These are phyloP conservation scores for Massariosphaeria phaeospora DNA, from an alignment of 495 filamentous ascomycete genomes.

Conservation along the genomic window DNA sequence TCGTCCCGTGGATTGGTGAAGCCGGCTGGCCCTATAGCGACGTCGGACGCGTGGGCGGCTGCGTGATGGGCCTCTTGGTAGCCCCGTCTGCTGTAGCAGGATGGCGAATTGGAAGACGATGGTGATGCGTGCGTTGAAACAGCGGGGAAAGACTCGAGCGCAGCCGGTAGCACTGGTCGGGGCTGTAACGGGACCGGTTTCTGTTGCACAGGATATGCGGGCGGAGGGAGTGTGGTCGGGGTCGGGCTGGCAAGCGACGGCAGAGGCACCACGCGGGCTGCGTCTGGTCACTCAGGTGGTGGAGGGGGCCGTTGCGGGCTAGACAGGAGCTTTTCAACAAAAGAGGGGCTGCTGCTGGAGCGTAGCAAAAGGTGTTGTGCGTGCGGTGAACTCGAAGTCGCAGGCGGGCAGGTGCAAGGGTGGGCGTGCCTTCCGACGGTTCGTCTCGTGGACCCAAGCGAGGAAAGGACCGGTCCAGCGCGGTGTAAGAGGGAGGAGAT, in stretches of 20 bases:
- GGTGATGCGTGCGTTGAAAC: slow-evolving; percentile 29
- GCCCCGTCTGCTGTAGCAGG: slow-evolving; percentile 20
- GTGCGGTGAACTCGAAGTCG: background rate
- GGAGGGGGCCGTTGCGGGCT: no score
- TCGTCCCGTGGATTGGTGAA: slow-evolving; percentile 15
- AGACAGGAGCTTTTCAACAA: no score
- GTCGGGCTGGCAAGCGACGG: slow-evolving; percentile 5
- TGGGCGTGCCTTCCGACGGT: slow-evolving; percentile 17
- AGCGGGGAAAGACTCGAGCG: slow-evolving; percentile 1
- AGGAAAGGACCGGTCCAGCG: no score
- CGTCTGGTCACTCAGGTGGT: no score
- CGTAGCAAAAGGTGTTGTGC: background rate
- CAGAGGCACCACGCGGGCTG: background rate
- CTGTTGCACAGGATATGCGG: slow-evolving; percentile 13
- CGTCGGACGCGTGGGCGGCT: no score
- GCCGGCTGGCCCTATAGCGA: background rate
- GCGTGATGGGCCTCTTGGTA: slow-evolving; percentile 6
- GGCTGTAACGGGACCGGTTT: slow-evolving; percentile 25
- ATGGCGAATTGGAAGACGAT: slow-evolving; percentile 25
- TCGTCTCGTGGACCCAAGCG: no score
- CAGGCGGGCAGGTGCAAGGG: slow-evolving; percentile 18
- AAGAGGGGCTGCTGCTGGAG: slow-evolving; percentile 11
- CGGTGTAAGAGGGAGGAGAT: no score
- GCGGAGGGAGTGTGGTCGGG: slow-evolving; percentile 11
- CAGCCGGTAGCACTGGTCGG: slow-evolving; percentile 8